These are phyloP conservation scores for Alternaria dauci DNA, from an alignment of 2,329 filamentous ascomycete genomes.

Conservation along the genomic window DNA sequence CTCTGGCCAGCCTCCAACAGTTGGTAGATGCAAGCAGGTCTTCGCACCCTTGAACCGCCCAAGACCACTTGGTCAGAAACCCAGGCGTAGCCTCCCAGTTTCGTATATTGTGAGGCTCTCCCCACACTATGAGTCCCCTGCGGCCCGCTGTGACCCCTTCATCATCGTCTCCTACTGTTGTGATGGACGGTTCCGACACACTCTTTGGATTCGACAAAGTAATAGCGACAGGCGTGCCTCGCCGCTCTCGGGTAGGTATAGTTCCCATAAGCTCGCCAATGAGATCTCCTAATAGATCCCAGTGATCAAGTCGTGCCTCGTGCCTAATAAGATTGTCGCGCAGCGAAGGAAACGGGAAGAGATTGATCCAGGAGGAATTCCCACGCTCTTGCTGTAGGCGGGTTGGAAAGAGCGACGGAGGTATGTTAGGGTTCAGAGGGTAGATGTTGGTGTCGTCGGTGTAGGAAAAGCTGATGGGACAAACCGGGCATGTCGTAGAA, in stretches of 20 bases:
- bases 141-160: constrained; percentile 3
- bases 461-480: constrained; percentile 13
- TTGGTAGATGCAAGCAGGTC: constrained; percentile 16
- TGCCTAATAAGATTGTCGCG: constrained; percentile 59
- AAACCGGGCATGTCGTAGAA: background rate
- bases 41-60: constrained; percentile 16
- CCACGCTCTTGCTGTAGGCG: constrained; percentile 57
- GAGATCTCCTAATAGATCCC: constrained; percentile 10
- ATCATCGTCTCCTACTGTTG: background rate
- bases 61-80: constrained; percentile 16
- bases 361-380: constrained; percentile 64
- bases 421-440: constrained; percentile 17
- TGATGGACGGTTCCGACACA: background rate
- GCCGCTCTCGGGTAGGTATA: background rate
- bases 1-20: constrained; percentile 6
- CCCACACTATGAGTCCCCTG: constrained; percentile 21
- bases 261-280: constrained; percentile 12
- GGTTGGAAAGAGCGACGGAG: constrained; percentile 58
- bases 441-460: constrained; percentile 12
- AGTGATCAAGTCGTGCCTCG: constrained; percentile 8
- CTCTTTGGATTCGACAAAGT: background rate
- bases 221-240: background rate
- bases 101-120: constrained; percentile 14
- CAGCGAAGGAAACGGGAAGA: constrained; percentile 64
- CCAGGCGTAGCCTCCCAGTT: constrained; percentile 18